These are phyloP conservation scores for Macadamia tetraphylla DNA, from an alignment of 164 flowering plant species.

Conservation along the genomic window DNA sequence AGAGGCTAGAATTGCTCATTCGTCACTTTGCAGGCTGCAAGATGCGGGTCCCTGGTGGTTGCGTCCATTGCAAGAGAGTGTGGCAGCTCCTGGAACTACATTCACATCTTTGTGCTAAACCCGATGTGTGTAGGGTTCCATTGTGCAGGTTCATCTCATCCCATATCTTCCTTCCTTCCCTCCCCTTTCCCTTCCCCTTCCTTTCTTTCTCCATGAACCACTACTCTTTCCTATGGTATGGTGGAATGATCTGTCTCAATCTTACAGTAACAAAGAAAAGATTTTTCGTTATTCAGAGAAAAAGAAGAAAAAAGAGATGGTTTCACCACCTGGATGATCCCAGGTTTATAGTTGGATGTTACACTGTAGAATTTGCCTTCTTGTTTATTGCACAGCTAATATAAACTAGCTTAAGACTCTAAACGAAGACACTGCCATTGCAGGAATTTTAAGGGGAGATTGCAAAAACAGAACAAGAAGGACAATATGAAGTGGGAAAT, in stretches of 20 bases:
- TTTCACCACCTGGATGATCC: no score
- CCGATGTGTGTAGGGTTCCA: conserved; percentile 64
- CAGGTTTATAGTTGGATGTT: no score
- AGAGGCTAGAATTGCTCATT: conserved; percentile 70
- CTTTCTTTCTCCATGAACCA: neutral
- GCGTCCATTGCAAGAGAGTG: conserved; percentile 92
- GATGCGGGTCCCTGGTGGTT: conserved; percentile 68
- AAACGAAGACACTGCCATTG: neutral
- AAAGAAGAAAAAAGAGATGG: no score
- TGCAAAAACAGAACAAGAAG: conserved; percentile 57
- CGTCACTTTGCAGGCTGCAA: conserved; percentile 89
- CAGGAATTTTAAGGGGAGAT: conserved; percentile 65
- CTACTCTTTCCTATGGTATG: neutral
- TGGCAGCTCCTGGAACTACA: conserved; percentile 89
- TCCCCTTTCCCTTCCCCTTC: neutral
- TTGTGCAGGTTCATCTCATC: conserved; percentile 46
- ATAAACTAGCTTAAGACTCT: neutral
- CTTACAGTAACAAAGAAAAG: no score
- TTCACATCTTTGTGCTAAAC: conserved; percentile 51
- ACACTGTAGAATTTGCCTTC: no score
- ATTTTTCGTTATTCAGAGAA: no score
- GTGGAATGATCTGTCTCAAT: neutral
- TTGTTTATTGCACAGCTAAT: neutral
- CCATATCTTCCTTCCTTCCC: neutral
- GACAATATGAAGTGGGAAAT: conserved; percentile 72